Evolutionary conservation across 805 yeast genomes (phyloP).

Genomic region (Kazachstania bromeliacearum): DNA sequence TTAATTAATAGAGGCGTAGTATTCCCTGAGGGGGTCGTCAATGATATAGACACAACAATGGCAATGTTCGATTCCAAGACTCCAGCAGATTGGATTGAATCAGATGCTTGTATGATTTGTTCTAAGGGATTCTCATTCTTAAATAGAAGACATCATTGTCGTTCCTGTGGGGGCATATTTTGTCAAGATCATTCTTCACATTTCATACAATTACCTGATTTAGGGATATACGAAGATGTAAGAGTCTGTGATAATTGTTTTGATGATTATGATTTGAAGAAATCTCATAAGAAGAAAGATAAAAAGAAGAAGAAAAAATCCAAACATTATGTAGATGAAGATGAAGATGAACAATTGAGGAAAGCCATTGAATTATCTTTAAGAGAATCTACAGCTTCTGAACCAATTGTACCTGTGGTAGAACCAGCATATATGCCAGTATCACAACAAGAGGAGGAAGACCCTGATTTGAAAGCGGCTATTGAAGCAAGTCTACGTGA

Average conservation of each 20-base stretch:
- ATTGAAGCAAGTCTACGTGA: conserved; percentile 85
- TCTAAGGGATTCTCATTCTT: conserved; percentile 69
- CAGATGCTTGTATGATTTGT: conserved; percentile 91
- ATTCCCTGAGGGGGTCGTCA: conserved; percentile 42
- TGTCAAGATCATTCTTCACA: conserved; percentile 80
- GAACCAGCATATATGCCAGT: no score
- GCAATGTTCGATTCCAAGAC: conserved; percentile 74
- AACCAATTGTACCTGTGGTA: conserved; percentile 25
- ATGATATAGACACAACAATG: conserved; percentile 18
- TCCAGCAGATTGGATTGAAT: conserved; percentile 97
- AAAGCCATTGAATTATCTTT: conserved; percentile 74
- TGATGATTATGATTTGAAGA: conserved; percentile 44
- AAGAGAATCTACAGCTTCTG: conserved; percentile 34
- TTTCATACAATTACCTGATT: conserved; percentile 58
- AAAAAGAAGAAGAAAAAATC: conserved; percentile 14
- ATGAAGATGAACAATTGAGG: conserved; percentile 68
- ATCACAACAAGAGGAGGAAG: conserved; percentile 63
- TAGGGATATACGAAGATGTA: conserved; percentile 83
- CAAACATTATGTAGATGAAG: conserved; percentile 28
- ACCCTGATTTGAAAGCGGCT: conserved; percentile 86
- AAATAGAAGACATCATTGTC: conserved; percentile 91
- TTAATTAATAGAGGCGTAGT: conserved; percentile 53
- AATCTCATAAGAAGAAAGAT: conserved; percentile 13
- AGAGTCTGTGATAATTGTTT: conserved; percentile 90
- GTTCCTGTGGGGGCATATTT: conserved; percentile 94